Evolutionary conservation across 805 yeast species (phyloP).

Genomic region (Huiozyma sinensis): DNA sequence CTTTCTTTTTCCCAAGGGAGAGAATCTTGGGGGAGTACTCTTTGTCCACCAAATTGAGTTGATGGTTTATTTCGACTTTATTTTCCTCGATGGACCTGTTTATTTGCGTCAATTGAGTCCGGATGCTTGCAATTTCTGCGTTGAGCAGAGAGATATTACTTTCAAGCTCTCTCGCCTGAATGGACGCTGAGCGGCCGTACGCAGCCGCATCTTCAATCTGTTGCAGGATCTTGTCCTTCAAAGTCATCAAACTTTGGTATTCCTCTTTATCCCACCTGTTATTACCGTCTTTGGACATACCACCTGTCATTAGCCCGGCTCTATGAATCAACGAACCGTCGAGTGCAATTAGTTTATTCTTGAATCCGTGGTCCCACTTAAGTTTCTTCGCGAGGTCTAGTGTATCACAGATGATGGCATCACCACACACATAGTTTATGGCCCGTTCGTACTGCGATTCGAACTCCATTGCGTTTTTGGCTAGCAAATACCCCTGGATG

Average conservation of each 20-base stretch:
- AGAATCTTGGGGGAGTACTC: slow-evolving; percentile 23
- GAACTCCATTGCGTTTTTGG: slow-evolving; percentile 60
- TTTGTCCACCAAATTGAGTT: slow-evolving; percentile 24
- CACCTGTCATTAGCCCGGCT: slow-evolving; percentile 91
- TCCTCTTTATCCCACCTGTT: slow-evolving; percentile 69
- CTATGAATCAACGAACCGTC: slow-evolving; percentile 80
- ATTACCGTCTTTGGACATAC: slow-evolving; percentile 39
- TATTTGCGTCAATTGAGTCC: slow-evolving; percentile 35
- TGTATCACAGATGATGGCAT: slow-evolving; percentile 66
- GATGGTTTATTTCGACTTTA: slow-evolving; percentile 42
- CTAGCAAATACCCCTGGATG: slow-evolving; percentile 29
- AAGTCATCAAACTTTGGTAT: slow-evolving; percentile 40
- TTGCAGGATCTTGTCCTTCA: slow-evolving; percentile 39
- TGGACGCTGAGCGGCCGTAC: slow-evolving; percentile 39
- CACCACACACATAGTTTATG: slow-evolving; percentile 67
- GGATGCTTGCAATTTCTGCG: slow-evolving; percentile 33
- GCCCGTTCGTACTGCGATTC: slow-evolving; percentile 65
- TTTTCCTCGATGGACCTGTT: slow-evolving; percentile 38
- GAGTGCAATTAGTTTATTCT: slow-evolving; percentile 62
- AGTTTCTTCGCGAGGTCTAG: slow-evolving; percentile 57
- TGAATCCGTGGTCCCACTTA: slow-evolving; percentile 52
- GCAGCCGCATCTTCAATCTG: slow-evolving; percentile 34
- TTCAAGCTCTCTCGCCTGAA: slow-evolving; percentile 44
- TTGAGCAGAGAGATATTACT: slow-evolving; percentile 45
- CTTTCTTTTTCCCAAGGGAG: slow-evolving; percentile 17